Evolutionary conservation across 106 monocot species (phyloP).

Genomic region (Triglochin maritima): DNA sequence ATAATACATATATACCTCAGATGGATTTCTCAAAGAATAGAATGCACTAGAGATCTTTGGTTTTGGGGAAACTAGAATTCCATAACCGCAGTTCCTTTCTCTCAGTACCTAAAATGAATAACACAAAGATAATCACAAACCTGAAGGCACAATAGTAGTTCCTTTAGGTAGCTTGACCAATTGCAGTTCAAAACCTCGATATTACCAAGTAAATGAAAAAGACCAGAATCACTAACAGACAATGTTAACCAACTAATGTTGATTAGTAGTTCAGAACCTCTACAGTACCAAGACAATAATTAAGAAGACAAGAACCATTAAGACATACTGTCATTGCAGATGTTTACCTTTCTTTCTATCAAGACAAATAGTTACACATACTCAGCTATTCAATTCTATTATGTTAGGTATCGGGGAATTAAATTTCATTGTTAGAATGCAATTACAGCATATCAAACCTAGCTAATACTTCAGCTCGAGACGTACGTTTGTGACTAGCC

Average conservation of each 20-base stretch:
- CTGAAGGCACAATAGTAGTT: neutral
- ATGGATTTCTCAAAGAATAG: constrained; percentile 67
- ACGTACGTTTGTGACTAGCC: neutral
- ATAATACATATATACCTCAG: constrained; percentile 35
- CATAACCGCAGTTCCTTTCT: constrained; percentile 41
- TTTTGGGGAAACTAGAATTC: constrained; percentile 70
- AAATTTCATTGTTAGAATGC: no score
- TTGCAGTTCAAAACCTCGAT: neutral
- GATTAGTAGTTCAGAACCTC: no score
- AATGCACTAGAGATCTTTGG: constrained; percentile 65
- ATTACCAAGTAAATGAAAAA: no score
- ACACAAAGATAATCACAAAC: neutral
- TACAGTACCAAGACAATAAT: no score
- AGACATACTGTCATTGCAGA: no score
- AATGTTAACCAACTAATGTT: no score
- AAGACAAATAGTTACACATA: neutral
- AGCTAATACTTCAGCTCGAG: no score
- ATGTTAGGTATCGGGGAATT: no score
- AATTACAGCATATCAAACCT: no score
- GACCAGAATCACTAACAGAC: no score
- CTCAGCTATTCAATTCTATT: neutral
- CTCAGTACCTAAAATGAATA: constrained; percentile 33
- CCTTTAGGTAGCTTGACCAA: neutral
- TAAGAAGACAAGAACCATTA: no score
- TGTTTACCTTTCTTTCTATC: no score